phyloP scores from a whole-genome alignment of 345 rosid genomes.

The Viola odorata region DNA sequence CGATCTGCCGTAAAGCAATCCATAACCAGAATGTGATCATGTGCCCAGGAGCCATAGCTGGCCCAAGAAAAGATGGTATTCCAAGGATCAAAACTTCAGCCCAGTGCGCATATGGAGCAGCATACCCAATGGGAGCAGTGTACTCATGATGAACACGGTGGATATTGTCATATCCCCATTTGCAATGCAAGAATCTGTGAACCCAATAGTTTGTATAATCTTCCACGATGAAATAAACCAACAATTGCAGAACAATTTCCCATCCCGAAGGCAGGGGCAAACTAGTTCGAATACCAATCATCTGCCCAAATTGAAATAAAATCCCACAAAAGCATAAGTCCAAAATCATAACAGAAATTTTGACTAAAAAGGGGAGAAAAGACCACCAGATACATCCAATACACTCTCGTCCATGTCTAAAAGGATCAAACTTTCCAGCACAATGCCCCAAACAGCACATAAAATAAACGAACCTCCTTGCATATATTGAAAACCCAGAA shows the following conservation, averaged over 20 bases:
- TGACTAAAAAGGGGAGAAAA: no score
- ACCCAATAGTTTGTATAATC: conserved; percentile 89
- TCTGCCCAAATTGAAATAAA: conserved; percentile 26
- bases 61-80: conserved; percentile 88
- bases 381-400: no score
- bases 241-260: conserved; percentile 62
- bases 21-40: conserved; percentile 88
- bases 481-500: not conserved
- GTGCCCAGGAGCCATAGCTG: conserved; percentile 95
- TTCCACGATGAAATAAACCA: conserved; percentile 74
- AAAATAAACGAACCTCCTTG: no score
- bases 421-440: conserved; percentile 1
- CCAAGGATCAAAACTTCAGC: conserved; percentile 82
- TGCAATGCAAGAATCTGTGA: conserved; percentile 72
- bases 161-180: conserved; percentile 93
- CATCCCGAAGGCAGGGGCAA: conserved; percentile 70
- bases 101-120: conserved; percentile 96
- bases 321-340: not conserved
- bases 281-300: conserved; percentile 61
- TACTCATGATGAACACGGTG: conserved; percentile 87
- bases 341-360: not conserved
- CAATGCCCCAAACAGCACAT: not conserved
- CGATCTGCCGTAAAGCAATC: conserved; percentile 83
- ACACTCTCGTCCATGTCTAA: no score
- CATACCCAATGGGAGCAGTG: conserved; percentile 73